Conservation (phyloP, 2,329 filamentous ascomycete genomes). For the Aureobasidium vineae region DNA sequence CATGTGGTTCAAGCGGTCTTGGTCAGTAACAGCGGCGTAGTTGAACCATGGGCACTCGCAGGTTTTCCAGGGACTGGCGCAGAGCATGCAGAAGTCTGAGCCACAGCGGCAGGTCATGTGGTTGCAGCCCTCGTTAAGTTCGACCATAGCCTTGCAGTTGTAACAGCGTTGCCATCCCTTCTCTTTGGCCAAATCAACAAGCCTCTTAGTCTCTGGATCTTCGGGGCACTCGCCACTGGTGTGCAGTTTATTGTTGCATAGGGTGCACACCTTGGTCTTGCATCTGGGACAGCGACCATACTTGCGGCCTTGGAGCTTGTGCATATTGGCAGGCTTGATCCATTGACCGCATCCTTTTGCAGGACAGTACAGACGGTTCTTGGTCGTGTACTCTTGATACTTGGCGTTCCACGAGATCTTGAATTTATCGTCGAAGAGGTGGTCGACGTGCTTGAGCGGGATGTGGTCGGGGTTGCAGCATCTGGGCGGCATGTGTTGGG, state of each 20-base stretch:
- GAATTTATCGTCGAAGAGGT: constrained; percentile 69
- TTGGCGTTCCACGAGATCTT: constrained; percentile 79
- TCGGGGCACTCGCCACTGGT: constrained; percentile 65
- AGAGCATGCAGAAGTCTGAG: constrained; percentile 85
- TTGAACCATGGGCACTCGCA: constrained; percentile 83
- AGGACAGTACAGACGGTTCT: constrained; percentile 76
- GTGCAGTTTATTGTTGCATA: constrained; percentile 75
- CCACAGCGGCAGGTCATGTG: constrained; percentile 85
- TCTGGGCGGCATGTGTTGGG: constrained; percentile 77
- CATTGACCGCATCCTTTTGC: constrained; percentile 69
- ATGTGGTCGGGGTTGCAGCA: constrained; percentile 76
- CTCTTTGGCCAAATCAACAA: constrained; percentile 64
- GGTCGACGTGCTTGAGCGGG: constrained; percentile 71
- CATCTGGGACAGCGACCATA: constrained; percentile 70
- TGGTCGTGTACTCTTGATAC: constrained; percentile 71
- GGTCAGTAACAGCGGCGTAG: constrained; percentile 52
- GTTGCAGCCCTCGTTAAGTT: constrained; percentile 79
- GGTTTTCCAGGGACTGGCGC: constrained; percentile 75
- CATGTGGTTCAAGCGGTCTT: constrained; percentile 57
- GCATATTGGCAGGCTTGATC: constrained; percentile 72
- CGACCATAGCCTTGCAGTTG: constrained; percentile 70
- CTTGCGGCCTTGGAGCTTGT: constrained; percentile 57
- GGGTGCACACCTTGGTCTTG: constrained; percentile 69
- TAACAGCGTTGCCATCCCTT: constrained; percentile 75
- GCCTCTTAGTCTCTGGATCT: constrained; percentile 63